Base-by-base conservation (phyloP, 441 rosid species). In the Erysimum pusillum region DNA sequence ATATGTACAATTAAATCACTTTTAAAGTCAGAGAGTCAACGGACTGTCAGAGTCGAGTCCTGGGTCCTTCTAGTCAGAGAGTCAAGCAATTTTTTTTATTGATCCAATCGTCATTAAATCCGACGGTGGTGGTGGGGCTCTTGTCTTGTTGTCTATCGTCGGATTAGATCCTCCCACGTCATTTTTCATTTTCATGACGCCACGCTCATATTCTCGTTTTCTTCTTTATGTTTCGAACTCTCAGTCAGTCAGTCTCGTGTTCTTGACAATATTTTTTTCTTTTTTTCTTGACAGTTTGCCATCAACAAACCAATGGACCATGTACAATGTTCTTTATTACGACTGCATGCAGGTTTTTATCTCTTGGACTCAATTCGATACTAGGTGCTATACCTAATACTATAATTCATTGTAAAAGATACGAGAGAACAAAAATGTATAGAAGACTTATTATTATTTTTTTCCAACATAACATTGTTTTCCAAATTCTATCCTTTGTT, bases 121-220 rank as follows among this genome's bases (percentile, higher is more conserved):
- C 78, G 86, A 83, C 88, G 89, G 89, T 87, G 84, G 0, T 53
- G 53, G 84, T 81, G 90, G 90, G 57, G 82, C 91, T 76, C 71
- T 62, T 53, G 42, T 65, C 38, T 57, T 77, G 46, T 76, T 63
- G 8, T 63, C 53, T 31, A 60, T 52, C 79, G 69, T 66, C 64
- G 48, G 60, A 42, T 75, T 18, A 22, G 14, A 69, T 56, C 58
- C 46, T 49, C 73, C 41, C 28, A 75, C 70, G 69, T 70, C 76
- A 75, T 15, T 57, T 57, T 77, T 54, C 65, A 46, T 46, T 53
- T 48, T 11, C 53, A 18, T 58, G 71, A 63, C 54, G 60, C 48
- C 76, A 63, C 31, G 31, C 45, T 9, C 51, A 45, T 49, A 63
- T 46, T 69, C 72, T 63, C 52, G 14, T 63, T 18, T 56, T 31